Base-by-base conservation (phyloP, 2,329 filamentous ascomycete species). In the Diaporthe longicolla region DNA sequence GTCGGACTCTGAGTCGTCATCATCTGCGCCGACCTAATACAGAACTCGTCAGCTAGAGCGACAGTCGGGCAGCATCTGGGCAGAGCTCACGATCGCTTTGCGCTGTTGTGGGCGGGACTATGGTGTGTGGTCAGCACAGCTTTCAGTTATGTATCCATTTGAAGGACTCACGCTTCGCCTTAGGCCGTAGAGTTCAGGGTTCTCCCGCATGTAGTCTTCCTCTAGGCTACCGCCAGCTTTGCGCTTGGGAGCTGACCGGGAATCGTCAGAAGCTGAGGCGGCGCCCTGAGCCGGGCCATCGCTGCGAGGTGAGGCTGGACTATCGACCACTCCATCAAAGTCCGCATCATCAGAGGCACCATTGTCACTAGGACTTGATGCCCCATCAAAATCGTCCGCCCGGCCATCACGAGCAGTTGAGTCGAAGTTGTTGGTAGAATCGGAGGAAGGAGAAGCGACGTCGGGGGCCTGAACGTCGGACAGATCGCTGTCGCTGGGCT, bases 151-250 rank as follows among this genome's bases (percentile, higher is more conserved):
- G 37, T 19, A 29, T 48, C 32, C 29, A 21, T 19, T 19, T 43
- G 40, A 32, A 13, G 50, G 32, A 75, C 74, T 76, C 92, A 97
- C 95, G 86, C 97, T 99, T 85, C 97, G 91, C 79, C 97, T 92
- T 78, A 99, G 88, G 63, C 97, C 97, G 86, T 98, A 99, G 11
- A 99, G 88, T 84, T 98, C 95, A 58, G 97, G 97, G 80, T 99
- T 97, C 80, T 94, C 93, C 79, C 93, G 90, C 79, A 98, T 98
- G 81, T 92, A 95, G 61, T 95, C 92, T 74, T 97, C 93, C 79
- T 97, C 94, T 69, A 93, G 91, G 50, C 90, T 82, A 9, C 74
- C 71, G 81, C 88, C 82, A 77, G 88, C 84, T 85, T 94, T 93
- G 84, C 95, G 93, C 87, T 98, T 98, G 75, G 88, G 84, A 66